These are phyloP conservation scores for Tolypocladium guangdongense DNA, from an alignment of 2,329 filamentous ascomycete genomes.

Conservation along the genomic window DNA sequence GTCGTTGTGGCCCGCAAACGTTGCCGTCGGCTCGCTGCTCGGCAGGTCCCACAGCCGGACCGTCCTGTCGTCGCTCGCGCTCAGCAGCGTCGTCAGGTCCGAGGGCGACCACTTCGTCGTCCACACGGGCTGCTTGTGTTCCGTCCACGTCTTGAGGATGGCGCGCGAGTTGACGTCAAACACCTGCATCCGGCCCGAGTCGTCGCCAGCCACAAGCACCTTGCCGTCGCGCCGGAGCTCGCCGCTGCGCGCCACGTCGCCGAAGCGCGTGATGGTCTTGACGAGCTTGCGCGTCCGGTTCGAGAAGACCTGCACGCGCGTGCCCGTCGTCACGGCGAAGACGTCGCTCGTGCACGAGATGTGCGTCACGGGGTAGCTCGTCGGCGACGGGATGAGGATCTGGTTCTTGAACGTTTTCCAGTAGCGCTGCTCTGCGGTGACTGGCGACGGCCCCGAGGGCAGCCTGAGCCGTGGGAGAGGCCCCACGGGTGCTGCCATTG, in stretches of 20 bases:
- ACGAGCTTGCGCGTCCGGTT: slow-evolving; percentile 82
- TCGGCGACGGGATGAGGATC: slow-evolving; percentile 79
- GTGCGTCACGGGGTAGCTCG: slow-evolving; percentile 80
- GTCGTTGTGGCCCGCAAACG: slow-evolving; percentile 78
- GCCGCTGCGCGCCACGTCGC: slow-evolving; percentile 80
- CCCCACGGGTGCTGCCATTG: slow-evolving; percentile 56
- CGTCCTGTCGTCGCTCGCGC: slow-evolving; percentile 83
- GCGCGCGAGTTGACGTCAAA: slow-evolving; percentile 84
- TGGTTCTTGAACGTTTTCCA: slow-evolving; percentile 94
- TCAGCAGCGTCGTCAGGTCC: slow-evolving; percentile 80
- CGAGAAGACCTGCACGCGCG: slow-evolving; percentile 87
- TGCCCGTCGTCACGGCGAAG: slow-evolving; percentile 91
- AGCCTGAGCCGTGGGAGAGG: slow-evolving; percentile 74
- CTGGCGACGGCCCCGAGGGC: slow-evolving; percentile 67
- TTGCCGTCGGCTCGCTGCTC: slow-evolving; percentile 61
- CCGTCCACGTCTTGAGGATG: slow-evolving; percentile 89
- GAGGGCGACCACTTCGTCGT: slow-evolving; percentile 81
- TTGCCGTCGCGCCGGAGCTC: slow-evolving; percentile 82
- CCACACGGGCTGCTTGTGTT: slow-evolving; percentile 92
- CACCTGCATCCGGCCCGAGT: slow-evolving; percentile 84
- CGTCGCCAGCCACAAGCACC: slow-evolving; percentile 83
- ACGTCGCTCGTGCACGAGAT: slow-evolving; percentile 69
- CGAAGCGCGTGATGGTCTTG: slow-evolving; percentile 90
- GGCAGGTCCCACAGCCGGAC: slow-evolving; percentile 92
- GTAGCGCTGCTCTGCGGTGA: slow-evolving; percentile 89